Evolutionary conservation across 2,329 filamentous ascomycete species (phyloP).

Genomic region (Didymella keratinophila): DNA sequence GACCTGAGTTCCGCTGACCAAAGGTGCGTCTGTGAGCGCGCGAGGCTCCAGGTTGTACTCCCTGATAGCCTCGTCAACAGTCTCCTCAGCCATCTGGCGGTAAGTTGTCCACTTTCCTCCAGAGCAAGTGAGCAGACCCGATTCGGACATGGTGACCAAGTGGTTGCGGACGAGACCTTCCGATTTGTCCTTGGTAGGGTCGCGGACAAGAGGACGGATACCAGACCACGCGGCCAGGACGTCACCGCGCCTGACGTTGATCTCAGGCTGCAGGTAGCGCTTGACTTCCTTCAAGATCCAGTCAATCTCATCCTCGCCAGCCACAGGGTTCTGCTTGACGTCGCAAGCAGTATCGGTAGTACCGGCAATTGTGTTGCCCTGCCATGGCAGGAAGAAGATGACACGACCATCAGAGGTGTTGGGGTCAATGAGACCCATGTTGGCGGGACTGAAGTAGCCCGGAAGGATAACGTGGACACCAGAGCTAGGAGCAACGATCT

Average conservation of each 20-base stretch:
- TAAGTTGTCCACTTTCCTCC: slow-evolving; percentile 95
- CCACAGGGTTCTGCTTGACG: slow-evolving; percentile 76
- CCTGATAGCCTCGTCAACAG: slow-evolving; percentile 79
- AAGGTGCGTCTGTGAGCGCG: slow-evolving; percentile 66
- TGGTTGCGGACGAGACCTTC: slow-evolving; percentile 89
- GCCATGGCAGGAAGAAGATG: slow-evolving; percentile 93
- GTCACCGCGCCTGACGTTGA: slow-evolving; percentile 83
- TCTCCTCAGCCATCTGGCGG: slow-evolving; percentile 90
- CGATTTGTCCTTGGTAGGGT: slow-evolving; percentile 84
- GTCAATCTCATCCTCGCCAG: slow-evolving; percentile 83
- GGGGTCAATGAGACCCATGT: slow-evolving; percentile 89
- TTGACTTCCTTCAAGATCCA: slow-evolving; percentile 88
- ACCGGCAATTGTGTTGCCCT: slow-evolving; percentile 89
- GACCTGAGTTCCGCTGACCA: slow-evolving; percentile 74
- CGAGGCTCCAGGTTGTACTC: slow-evolving; percentile 69
- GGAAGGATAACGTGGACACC: slow-evolving; percentile 88
- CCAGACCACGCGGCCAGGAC: slow-evolving; percentile 92
- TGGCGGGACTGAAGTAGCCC: slow-evolving; percentile 82
- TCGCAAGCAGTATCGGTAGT: slow-evolving; percentile 81
- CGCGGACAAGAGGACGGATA: slow-evolving; percentile 84
- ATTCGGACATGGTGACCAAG: slow-evolving; percentile 78
- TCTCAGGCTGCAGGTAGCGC: slow-evolving; percentile 82
- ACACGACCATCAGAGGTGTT: slow-evolving; percentile 87
- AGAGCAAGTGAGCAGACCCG: slow-evolving; percentile 82
- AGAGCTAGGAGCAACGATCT: slow-evolving; percentile 85